Percentiles rank a stretch among this genome's conserved stretches.
Evolutionary conservation across 2,329 filamentous ascomycete species (phyloP).

Genomic region (Fusarium sp.): DNA sequence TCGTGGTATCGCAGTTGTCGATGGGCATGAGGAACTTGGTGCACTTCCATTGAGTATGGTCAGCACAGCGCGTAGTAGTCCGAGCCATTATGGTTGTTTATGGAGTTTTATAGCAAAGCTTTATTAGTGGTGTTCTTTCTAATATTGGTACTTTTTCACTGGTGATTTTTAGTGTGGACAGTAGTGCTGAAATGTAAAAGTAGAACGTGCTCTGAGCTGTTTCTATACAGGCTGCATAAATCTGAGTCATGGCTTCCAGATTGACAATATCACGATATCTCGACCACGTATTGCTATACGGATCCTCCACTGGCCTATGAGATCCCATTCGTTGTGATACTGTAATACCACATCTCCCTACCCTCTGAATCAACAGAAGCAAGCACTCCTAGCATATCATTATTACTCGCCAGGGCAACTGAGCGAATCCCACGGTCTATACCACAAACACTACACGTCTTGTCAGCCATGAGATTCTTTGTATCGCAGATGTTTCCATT

Average conservation of each 20-base stretch:
- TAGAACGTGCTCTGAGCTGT: not conserved
- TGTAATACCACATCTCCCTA: not conserved
- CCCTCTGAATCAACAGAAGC: not conserved
- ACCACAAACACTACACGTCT: not conserved
- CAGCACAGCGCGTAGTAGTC: not conserved
- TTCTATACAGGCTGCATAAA: not conserved
- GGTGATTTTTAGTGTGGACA: too few relatives aligned
- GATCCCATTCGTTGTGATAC: not conserved
- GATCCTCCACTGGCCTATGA: accelerated
- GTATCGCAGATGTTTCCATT: not conserved
- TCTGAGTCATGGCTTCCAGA: not conserved
- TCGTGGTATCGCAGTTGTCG: accelerated
- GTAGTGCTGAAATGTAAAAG: too few relatives aligned
- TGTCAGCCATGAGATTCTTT: not conserved
- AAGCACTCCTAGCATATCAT: not conserved
- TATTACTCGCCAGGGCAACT: not conserved
- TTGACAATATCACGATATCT: accelerated
- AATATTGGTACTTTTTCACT: too few relatives aligned
- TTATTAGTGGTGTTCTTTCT: too few relatives aligned
- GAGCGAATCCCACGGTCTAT: not conserved
- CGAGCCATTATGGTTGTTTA: too few relatives aligned
- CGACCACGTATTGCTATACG: accelerated
- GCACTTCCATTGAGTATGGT: not conserved
- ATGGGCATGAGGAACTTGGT: too few relatives aligned
- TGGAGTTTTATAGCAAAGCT: too few relatives aligned